phyloP scores from a whole-genome alignment of 495 filamentous ascomycete species.

The Talaromyces nanjingensis region DNA sequence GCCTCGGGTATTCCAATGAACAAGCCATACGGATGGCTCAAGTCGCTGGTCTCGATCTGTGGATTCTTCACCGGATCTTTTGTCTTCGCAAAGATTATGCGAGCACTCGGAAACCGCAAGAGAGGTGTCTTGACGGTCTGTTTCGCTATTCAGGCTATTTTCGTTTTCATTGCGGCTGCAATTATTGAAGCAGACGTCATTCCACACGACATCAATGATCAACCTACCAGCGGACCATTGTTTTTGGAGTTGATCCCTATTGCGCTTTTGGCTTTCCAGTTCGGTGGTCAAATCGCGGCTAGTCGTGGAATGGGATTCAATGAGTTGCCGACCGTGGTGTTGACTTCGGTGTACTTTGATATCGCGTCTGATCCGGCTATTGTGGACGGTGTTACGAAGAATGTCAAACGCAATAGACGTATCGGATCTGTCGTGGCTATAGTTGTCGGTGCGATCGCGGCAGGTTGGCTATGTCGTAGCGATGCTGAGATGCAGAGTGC shows the following conservation, averaged over 20 bases:
- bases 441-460: slow-evolving; percentile 53
- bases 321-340: slow-evolving; percentile 67
- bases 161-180: slow-evolving; percentile 52
- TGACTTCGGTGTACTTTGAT: slow-evolving; percentile 67
- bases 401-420: slow-evolving; percentile 59
- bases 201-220: slow-evolving; percentile 26
- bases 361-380: slow-evolving; percentile 55
- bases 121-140: slow-evolving; percentile 47
- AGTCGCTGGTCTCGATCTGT: slow-evolving; percentile 51
- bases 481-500: slow-evolving; percentile 45
- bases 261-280: slow-evolving; percentile 63
- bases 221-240: slow-evolving; percentile 22
- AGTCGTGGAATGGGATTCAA: slow-evolving; percentile 55
- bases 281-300: slow-evolving; percentile 61
- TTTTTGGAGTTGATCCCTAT: slow-evolving; percentile 50
- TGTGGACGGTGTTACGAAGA: slow-evolving; percentile 35
- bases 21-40: slow-evolving; percentile 57
- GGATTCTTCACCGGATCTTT: slow-evolving; percentile 51
- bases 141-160: slow-evolving; percentile 50
- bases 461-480: slow-evolving; percentile 56
- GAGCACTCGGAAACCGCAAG: slow-evolving; percentile 28
- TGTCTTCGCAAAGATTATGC: slow-evolving; percentile 33
- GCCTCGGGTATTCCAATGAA: slow-evolving; percentile 43
- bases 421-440: slow-evolving; percentile 49
- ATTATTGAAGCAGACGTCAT: slow-evolving; percentile 46